Percentiles rank a stretch among this genome's conserved stretches.
Evolutionary conservation across 768 basidiomycete genomes (phyloP).

Genomic region (Suillus weaverae): DNA sequence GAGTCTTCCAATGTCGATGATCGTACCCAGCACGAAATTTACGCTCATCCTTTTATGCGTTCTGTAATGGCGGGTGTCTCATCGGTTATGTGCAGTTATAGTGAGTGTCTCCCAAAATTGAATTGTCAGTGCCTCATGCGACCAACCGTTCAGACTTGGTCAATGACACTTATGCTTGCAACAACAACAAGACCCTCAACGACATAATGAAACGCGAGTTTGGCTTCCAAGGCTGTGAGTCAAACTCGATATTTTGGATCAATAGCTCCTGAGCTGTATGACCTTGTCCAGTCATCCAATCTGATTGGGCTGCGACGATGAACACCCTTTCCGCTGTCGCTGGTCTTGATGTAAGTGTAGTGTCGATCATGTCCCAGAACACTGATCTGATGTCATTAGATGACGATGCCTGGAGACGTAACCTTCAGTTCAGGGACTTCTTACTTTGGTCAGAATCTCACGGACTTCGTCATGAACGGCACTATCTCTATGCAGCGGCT

Average conservation of each 20-base stretch:
- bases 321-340: constrained; percentile 49
- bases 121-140: constrained; percentile 7
- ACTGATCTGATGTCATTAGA: constrained; percentile 36
- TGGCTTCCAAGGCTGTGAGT: constrained; percentile 63
- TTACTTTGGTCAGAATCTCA: constrained; percentile 63
- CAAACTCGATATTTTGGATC: not conserved
- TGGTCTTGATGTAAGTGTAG: constrained; percentile 56
- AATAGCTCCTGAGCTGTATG: not conserved
- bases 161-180: constrained; percentile 63
- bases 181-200: constrained; percentile 59
- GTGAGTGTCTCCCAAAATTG: constrained; percentile 27
- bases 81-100: constrained; percentile 67
- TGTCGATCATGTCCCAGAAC: too few relatives aligned
- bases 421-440: constrained; percentile 34
- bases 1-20: constrained; percentile 41
- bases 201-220: constrained; percentile 65
- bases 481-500: constrained; percentile 57
- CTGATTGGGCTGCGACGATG: constrained; percentile 67
- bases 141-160: constrained; percentile 44
- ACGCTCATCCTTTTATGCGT: constrained; percentile 55
- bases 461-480: constrained; percentile 58
- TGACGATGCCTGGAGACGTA: constrained; percentile 74
- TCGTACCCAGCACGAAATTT: constrained; percentile 54
- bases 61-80: constrained; percentile 67
- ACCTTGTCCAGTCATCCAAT: constrained; percentile 42